A percentile compares a stretch with the other conserved stretches of the same genome.
Evolutionary conservation across 257 asterid species (phyloP).

Genomic region (Marsdenia floribunda): DNA sequence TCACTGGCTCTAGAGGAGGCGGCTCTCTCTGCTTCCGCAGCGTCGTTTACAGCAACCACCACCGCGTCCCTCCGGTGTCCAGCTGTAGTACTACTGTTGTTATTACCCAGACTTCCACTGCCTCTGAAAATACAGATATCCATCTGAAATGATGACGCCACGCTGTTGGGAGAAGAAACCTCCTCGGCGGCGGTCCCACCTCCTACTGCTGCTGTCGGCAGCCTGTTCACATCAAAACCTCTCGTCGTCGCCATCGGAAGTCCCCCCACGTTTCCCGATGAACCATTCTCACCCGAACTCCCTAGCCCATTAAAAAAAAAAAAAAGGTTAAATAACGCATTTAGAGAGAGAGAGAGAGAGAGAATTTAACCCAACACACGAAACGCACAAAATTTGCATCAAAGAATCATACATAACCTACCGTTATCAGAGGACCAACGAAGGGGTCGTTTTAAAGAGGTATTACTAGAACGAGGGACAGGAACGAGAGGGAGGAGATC

Average conservation of each 20-base stretch:
- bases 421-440: slow-evolving; percentile 75
- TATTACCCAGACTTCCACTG: slow-evolving; percentile 18
- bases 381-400: too few relatives aligned
- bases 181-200: slow-evolving; percentile 43
- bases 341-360: background rate
- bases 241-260: slow-evolving; percentile 39
- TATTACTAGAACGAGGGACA: slow-evolving; percentile 33
- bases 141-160: slow-evolving; percentile 48
- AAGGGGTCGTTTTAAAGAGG: slow-evolving; percentile 15
- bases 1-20: slow-evolving; percentile 50
- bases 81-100: background rate
- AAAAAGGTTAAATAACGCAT: too few relatives aligned
- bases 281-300: slow-evolving; percentile 64
- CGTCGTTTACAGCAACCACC: slow-evolving; percentile 38
- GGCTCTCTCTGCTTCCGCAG: slow-evolving; percentile 40
- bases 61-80: slow-evolving; percentile 16
- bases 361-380: too few relatives aligned
- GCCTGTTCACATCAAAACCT: slow-evolving; percentile 49
- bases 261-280: slow-evolving; percentile 45
- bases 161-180: slow-evolving; percentile 59
- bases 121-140: slow-evolving; percentile 38
- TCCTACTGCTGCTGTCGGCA: slow-evolving; percentile 22
- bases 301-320: slow-evolving; percentile 22
- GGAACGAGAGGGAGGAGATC: slow-evolving; percentile 55
- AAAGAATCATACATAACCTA: slow-evolving; percentile 2